Base-by-base conservation (phyloP, 2,329 filamentous ascomycete species). In the Alternaria postmessia region DNA sequence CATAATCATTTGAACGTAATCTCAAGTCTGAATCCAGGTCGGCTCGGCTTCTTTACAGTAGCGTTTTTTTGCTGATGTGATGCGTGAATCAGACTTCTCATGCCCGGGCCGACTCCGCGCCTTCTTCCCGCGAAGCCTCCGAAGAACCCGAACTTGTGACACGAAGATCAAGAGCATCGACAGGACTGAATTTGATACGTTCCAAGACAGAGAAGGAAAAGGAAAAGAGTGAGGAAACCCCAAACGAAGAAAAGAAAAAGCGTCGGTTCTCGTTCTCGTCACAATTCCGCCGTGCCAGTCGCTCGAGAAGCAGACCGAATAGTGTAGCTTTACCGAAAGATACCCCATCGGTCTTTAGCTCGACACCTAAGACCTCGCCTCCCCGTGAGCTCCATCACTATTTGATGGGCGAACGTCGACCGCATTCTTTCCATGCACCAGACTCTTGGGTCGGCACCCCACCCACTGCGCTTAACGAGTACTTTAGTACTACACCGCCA, bases 51-150 rank as follows among this genome's bases (percentile, higher is more conserved):
- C 36, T 20, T 39, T 49, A 49, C 39, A 52, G 47, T 43, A 63
- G 70, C 68, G 67, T 65, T 67, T 16, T 20, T 57, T 68, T 74
- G 71, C 76, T 78, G 75, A 78, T 78, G 63, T 70, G 73, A 73
- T 75, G 61, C 67, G 71, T 75, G 69, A 75, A 70, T 69, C 68
- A 78, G 75, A 71, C 56, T 51, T 58, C 41, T 20, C 55, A 57
- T 44, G 52, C 69, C 32, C 68, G 61, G 65, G 55, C 70, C 24
- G 62, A 73, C 44, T 73, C 70, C n/a, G 58, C 64, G 38, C 64
- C 69, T 36, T 71, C 73, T 14, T 75, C 74, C 18, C 67, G 70
- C 64, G 69, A 73, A 65, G 68, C 66, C 8, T 75, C 71, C 32
- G 72, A 72, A 57, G 74, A 77, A 56, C 71, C 75, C 59, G 73